Evolutionary conservation across 139 green algal genomes (phyloP), one percentile per base, ranked within the genome.

Genomic region (Mesotaenium endlicherianum): DNA sequence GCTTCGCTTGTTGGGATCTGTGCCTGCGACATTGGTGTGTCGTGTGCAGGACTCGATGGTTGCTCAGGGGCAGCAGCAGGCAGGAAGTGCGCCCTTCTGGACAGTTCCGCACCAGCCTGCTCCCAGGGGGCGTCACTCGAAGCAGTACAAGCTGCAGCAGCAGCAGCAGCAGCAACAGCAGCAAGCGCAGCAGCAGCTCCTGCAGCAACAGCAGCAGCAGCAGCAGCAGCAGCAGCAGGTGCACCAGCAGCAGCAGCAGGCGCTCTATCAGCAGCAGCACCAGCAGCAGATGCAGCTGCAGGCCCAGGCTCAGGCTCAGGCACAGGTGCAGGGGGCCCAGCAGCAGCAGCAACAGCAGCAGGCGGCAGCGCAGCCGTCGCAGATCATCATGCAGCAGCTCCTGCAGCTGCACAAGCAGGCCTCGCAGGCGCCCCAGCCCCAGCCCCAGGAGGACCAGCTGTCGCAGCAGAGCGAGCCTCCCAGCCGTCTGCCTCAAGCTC

Each of bases 191-290:
- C 70, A 79, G 70, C 70, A 79, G 70, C 70, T 55, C 34, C 45
- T 49, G 70, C 45, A 79, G 71, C 71, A 80, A 36, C 71, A 64
- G 1, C 1, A 41, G 70, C 70, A 79, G 70, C 34, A 69, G 70
- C 70, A 69, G n/a, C 45, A 69, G 34, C 47, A 69, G 71, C 71
- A 80, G 36, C 71, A 79, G 70, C 34, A 43, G 47, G 30, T 36
- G 36, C 70, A 80, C 8, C 71, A 69, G 71, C 71, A 80, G n/a
- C 47, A 80, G 31, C 71, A 80, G 49, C 42, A 69, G 49, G 30
- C 38, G 69, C 69, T 26, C 16, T 8, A 3, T 1, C 69, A 77
- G 30, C 30, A 60, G 17, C 16, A 68, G 17, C 69, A 77, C 16
- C 31, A 80, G 49, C 71, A 80, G 17, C 30, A 64, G 49, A 16